Conservation (phyloP, 2,329 filamentous ascomycete genomes). For the Talaromyces sp. region DNA sequence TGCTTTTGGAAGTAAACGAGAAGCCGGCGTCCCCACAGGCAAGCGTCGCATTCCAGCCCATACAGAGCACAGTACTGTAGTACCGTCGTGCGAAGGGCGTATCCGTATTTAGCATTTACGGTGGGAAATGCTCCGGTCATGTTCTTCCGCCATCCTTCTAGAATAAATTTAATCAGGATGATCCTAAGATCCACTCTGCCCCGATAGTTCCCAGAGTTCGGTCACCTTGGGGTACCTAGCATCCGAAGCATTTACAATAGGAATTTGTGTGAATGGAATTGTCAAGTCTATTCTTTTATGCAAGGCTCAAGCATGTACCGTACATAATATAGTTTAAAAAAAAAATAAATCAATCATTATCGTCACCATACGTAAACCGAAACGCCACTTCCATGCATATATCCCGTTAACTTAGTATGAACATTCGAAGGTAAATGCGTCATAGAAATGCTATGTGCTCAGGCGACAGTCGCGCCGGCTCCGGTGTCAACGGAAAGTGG, state of each 20-base stretch:
- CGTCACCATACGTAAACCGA: not conserved
- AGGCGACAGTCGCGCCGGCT: slow-evolving; percentile 36
- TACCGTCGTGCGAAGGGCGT: no score
- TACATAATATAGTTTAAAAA: no score
- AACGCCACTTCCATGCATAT: not conserved
- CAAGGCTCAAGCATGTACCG: not conserved
- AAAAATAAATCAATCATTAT: not conserved
- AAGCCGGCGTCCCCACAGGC: not conserved
- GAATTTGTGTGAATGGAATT: no score
- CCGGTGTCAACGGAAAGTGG: slow-evolving; percentile 35
- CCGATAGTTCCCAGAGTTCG: no score
- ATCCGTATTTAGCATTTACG: no score
- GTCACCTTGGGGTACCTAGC: not conserved
- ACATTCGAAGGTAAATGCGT: not conserved
- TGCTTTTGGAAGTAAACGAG: no score
- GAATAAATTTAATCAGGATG: not conserved
- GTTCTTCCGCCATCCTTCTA: not conserved
- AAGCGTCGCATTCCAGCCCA: no score
- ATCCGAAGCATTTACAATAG: no score
- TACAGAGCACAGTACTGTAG: no score
- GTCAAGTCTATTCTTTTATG: not conserved
- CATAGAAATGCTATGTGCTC: slow-evolving; percentile 12
- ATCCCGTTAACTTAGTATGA: not conserved
- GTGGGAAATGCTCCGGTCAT: not conserved
- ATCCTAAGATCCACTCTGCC: no score